A percentile compares a stretch with the other conserved stretches of the same genome.
These are phyloP conservation scores for Trichoderma sp. DNA, from an alignment of 2,329 filamentous ascomycete genomes.

Conservation along the genomic window DNA sequence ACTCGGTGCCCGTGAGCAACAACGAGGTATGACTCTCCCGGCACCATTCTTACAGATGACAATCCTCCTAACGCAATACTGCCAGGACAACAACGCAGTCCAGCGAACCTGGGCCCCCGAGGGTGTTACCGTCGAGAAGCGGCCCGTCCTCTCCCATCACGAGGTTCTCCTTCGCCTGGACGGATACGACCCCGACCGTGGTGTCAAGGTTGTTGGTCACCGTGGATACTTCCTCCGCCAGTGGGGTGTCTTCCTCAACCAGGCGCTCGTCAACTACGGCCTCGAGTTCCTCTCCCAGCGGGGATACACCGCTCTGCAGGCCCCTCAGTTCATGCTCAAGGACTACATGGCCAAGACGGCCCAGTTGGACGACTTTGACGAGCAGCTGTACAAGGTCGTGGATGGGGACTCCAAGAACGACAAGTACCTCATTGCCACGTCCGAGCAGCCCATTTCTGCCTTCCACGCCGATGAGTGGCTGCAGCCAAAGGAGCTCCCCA, in stretches of 20 bases:
- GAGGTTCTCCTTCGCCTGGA: slow-evolving; percentile 87
- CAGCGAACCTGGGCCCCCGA: slow-evolving; percentile 81
- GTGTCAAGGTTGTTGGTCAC: slow-evolving; percentile 92
- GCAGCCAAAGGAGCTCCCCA: slow-evolving; percentile 77
- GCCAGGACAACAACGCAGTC: slow-evolving; percentile 74
- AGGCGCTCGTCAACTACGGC: slow-evolving; percentile 93
- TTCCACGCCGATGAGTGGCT: slow-evolving; percentile 96
- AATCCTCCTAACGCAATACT: neutral
- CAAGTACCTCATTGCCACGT: slow-evolving; percentile 79
- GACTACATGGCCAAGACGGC: slow-evolving; percentile 98
- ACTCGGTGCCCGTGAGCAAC: slow-evolving; percentile 78
- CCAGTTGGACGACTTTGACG: slow-evolving; percentile 95
- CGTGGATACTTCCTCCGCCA: slow-evolving; percentile 89
- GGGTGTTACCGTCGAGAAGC: slow-evolving; percentile 72
- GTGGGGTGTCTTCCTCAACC: slow-evolving; percentile 89
- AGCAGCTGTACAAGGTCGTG: slow-evolving; percentile 96
- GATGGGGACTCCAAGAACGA: slow-evolving; percentile 84
- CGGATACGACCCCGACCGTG: slow-evolving; percentile 90
- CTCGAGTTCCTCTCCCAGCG: slow-evolving; percentile 82
- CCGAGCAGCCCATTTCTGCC: slow-evolving; percentile 91
- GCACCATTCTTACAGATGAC: neutral
- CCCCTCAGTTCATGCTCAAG: slow-evolving; percentile 92
- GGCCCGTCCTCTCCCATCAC: slow-evolving; percentile 83
- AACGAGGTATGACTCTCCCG: slow-evolving; percentile 62
- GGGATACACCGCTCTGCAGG: slow-evolving; percentile 81